Evolutionary conservation across 2,329 filamentous ascomycete species (phyloP).

Genomic region (Rhynchosporium secalis): DNA sequence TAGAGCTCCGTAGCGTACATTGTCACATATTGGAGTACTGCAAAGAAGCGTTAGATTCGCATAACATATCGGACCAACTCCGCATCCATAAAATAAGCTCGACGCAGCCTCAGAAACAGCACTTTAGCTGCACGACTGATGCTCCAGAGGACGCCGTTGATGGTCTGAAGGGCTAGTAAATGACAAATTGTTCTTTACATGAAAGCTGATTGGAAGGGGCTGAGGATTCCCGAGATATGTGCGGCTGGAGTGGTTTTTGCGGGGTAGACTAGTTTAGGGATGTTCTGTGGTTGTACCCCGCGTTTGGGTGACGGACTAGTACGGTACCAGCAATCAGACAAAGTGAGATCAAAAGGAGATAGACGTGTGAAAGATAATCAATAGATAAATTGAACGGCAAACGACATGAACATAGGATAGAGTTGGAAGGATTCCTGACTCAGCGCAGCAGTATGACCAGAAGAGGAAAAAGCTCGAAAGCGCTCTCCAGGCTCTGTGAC

Average conservation of each 20-base stretch:
- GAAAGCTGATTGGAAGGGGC: not conserved
- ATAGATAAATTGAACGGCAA: not conserved
- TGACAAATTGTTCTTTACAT: not conserved
- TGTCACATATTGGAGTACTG: too few species aligned
- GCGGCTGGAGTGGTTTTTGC: not conserved
- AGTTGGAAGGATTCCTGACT: not conserved
- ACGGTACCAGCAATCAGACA: not conserved
- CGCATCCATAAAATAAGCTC: not conserved
- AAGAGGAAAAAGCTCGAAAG: too few species aligned
- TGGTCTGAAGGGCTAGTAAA: not conserved
- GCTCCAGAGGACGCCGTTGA: not conserved
- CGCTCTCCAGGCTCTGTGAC: too few species aligned
- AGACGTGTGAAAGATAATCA: too few species aligned
- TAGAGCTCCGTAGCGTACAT: not conserved
- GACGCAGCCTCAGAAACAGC: conserved; percentile 1
- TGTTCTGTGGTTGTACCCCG: not conserved
- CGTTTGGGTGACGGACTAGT: not conserved
- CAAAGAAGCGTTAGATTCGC: too few species aligned
- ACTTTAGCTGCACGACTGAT: conserved; percentile 3
- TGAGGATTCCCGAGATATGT: not conserved
- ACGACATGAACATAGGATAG: not conserved
- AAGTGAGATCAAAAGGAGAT: not conserved
- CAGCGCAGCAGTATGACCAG: too few species aligned
- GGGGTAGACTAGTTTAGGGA: conserved; percentile 2
- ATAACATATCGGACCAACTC: not conserved